phyloP scores from a whole-genome alignment of 2,329 filamentous ascomycete species.

The Penicillium verrucosum region DNA sequence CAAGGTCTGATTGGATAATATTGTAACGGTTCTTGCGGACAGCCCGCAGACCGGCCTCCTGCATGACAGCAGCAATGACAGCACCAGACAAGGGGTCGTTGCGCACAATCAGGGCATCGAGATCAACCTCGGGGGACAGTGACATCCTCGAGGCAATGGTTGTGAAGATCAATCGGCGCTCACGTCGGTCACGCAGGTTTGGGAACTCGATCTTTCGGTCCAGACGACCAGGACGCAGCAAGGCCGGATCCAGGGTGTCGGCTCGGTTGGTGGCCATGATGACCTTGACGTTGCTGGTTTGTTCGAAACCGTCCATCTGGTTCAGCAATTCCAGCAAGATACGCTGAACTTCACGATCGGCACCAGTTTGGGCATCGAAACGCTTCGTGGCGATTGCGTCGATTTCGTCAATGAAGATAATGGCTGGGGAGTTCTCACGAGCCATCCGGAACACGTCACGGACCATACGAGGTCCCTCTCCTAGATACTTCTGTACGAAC shows the following conservation, averaged over 20 bases:
- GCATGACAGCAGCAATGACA: slow-evolving; percentile 98
- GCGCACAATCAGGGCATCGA: slow-evolving; percentile 92
- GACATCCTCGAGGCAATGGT: slow-evolving; percentile 99
- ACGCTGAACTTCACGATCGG: slow-evolving; percentile 96
- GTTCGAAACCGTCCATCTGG: slow-evolving; percentile 99
- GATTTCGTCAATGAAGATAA: slow-evolving; percentile 99
- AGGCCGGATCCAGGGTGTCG: slow-evolving; percentile 90
- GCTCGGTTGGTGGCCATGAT: slow-evolving; percentile 99
- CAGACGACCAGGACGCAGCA: slow-evolving; percentile 89
- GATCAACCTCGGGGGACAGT: slow-evolving; percentile 89
- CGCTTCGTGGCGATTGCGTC: slow-evolving; percentile 98
- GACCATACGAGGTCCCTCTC: slow-evolving; percentile 97
- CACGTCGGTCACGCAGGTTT: slow-evolving; percentile 85
- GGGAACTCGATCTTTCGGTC: slow-evolving; percentile 99
- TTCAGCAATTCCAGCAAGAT: slow-evolving; percentile 96
- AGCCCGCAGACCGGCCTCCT: slow-evolving; percentile 90
- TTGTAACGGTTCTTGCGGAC: slow-evolving; percentile 98
- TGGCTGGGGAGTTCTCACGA: slow-evolving; percentile 93
- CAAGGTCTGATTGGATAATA: slow-evolving; percentile 94
- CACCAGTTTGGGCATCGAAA: slow-evolving; percentile 97
- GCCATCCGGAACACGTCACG: slow-evolving; percentile 99
- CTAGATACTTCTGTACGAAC: slow-evolving; percentile 98
- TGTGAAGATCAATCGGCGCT: slow-evolving; percentile 91
- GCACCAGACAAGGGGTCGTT: slow-evolving; percentile 95
- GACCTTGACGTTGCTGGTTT: slow-evolving; percentile 98